Conservation (phyloP, 2,329 filamentous ascomycete genomes). For the Ceratocystis cacaofunesta region DNA sequence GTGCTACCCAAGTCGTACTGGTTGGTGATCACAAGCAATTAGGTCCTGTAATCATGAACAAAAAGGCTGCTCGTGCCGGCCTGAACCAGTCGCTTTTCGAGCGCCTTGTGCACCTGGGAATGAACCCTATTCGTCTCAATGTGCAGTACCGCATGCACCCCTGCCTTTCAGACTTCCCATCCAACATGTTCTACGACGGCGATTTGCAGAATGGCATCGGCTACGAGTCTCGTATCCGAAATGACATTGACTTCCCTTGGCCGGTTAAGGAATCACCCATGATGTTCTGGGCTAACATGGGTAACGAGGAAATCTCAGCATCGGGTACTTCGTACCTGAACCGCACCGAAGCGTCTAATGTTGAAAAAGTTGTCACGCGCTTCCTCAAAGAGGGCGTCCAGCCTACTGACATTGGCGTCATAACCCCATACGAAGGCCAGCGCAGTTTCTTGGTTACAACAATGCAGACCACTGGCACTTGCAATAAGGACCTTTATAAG, state of each 20-base stretch:
- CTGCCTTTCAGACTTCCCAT: conserved; percentile 90
- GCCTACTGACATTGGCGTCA: conserved; percentile 85
- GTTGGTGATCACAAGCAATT: conserved; percentile 97
- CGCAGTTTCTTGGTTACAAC: conserved; percentile 96
- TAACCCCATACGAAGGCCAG: conserved; percentile 96
- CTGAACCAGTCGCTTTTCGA: conserved; percentile 98
- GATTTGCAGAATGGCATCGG: conserved; percentile 94
- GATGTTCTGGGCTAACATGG: conserved; percentile 99
- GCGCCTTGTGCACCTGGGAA: conserved; percentile 80
- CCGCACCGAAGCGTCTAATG: conserved; percentile 89
- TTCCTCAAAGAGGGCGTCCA: conserved; percentile 99
- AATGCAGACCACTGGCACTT: conserved; percentile 96
- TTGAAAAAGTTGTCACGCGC: conserved; percentile 94
- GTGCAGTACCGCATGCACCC: conserved; percentile 99
- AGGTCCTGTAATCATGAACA: conserved; percentile 99
- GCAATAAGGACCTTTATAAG: conserved; percentile 98
- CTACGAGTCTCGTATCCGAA: conserved; percentile 70
- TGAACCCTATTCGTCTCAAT: conserved; percentile 81
- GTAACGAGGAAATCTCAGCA: conserved; percentile 94
- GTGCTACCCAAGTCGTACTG: conserved; percentile 97
- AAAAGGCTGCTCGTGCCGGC: conserved; percentile 95
- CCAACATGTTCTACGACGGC: conserved; percentile 99
- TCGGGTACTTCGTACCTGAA: conserved; percentile 97
- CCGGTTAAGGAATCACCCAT: conserved; percentile 86
- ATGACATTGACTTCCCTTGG: conserved; percentile 97